A percentile compares a stretch with the other conserved stretches of the same genome.
Conservation (phyloP, 768 basidiomycete species). For the Mycena crocata region DNA sequence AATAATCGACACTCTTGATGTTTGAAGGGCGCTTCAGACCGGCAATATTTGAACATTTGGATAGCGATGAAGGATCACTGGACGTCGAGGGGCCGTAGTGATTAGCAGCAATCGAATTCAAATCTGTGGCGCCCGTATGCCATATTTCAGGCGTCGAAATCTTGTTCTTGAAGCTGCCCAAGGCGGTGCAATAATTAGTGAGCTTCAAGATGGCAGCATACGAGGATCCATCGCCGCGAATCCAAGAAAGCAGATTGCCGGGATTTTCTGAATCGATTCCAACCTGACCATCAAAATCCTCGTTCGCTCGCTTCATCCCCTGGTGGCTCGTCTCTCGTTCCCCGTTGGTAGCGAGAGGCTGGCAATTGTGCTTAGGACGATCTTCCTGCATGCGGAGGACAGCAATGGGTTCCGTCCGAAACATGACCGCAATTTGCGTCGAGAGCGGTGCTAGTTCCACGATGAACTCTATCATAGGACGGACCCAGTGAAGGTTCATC, state of each 20-base stretch:
- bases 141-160: constrained; percentile 23
- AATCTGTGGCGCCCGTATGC: constrained; percentile 27
- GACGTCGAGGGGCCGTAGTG: constrained; percentile 29
- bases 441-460: not conserved
- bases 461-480: not conserved
- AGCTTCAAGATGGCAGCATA: not conserved
- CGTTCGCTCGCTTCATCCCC: constrained; percentile 1
- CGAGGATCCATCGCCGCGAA: constrained; percentile 7
- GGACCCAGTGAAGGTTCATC: not conserved
- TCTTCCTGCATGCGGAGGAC: not conserved
- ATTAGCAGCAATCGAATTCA: constrained; percentile 18
- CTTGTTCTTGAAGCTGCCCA: not conserved
- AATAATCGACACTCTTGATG: constrained; percentile 15
- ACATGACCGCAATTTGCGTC: not conserved
- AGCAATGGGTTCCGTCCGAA: not conserved
- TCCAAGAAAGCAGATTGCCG: not conserved
- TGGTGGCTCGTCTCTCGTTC: not conserved
- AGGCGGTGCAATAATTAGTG: not conserved
- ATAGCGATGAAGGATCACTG: constrained; percentile 27
- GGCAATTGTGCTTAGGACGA: not conserved
- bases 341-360: not conserved
- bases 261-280: not conserved
- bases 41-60: not conserved
- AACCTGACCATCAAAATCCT: not conserved
- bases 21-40: constrained; percentile 25